These are phyloP conservation scores for Tolypocladium sp. DNA, from an alignment of 2,329 filamentous ascomycete genomes.

Conservation along the genomic window DNA sequence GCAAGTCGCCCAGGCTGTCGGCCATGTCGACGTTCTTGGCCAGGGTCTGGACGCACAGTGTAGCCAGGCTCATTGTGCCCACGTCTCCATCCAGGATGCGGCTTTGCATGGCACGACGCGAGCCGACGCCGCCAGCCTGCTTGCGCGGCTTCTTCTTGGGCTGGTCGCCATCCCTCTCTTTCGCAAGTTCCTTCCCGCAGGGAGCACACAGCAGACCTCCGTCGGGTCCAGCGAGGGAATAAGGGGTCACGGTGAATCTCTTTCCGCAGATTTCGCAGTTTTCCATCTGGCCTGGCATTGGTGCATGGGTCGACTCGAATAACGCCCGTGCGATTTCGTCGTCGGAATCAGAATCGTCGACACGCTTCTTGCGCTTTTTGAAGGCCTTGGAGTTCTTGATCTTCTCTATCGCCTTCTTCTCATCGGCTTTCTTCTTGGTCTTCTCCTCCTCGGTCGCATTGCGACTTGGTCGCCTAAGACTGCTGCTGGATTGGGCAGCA, in stretches of 20 bases:
- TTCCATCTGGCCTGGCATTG: constrained; percentile 74
- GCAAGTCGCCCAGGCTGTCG: constrained; percentile 52
- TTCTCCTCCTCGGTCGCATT: constrained; percentile 13
- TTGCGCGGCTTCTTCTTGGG: constrained; percentile 37
- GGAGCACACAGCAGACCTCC: constrained; percentile 78
- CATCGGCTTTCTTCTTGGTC: constrained; percentile 31
- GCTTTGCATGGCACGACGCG: constrained; percentile 71
- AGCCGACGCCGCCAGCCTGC: constrained; percentile 42
- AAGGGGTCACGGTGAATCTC: constrained; percentile 86
- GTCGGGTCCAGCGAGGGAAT: constrained; percentile 72
- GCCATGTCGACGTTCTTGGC: constrained; percentile 54
- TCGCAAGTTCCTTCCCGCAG: constrained; percentile 67
- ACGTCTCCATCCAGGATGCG: constrained; percentile 70
- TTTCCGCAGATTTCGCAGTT: constrained; percentile 82
- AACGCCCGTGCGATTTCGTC: constrained; percentile 41
- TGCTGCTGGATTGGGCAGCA: constrained; percentile 13
- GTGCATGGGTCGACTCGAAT: constrained; percentile 36
- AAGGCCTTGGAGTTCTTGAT: constrained; percentile 52
- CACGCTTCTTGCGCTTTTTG: constrained; percentile 39
- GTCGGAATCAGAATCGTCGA: constrained; percentile 32
- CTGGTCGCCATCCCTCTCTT: constrained; percentile 39
- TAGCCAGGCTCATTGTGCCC: constrained; percentile 61
- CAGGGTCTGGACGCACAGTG: constrained; percentile 52
- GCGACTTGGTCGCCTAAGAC: constrained; percentile 17
- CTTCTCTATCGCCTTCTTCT: constrained; percentile 47